Base-by-base conservation (phyloP, 208 protist genomes). In the Zelonia costaricensis region DNA sequence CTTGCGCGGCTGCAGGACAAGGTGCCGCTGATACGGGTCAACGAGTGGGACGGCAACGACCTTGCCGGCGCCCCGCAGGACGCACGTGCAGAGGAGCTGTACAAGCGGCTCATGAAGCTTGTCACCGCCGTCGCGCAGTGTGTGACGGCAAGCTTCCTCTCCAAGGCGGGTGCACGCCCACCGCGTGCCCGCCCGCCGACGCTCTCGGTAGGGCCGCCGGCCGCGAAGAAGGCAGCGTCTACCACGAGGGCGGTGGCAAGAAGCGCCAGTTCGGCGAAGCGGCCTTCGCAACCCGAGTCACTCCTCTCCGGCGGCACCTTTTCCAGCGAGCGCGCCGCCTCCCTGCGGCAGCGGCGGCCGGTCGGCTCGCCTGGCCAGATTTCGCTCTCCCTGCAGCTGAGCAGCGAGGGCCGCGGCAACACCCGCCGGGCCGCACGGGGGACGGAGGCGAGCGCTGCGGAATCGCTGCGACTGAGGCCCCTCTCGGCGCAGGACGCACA, bases 91-190 rank as follows among this genome's bases (percentile, higher is more conserved):
- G 68, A 74, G 46, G 58, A 77, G 55, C 67, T 82, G 38, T 88
- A 73, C 63, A 51, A 33, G n/a, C 63, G 68, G 4, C 46, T 93
- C 4, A 47, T 54, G 25, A 73, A 51, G 38, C 36, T 38, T 3
- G 33, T 92, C n/a, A 70, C 76, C 12, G 65, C 59, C 0, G 70
- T 95, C 36, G 59, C 80, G 46, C 89, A 95, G 74, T 58, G 57
- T 51, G 49, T 91, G 46, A 86, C 71, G 25, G 69, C 75, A 35
- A 81, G 66, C 57, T 85, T 92, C 59, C 62, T 95, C 13, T 45
- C 53, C 0, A 67, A 65, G 56, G 64, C 76, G 8, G 76, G 76
- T 15, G 66, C 72, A 10, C 18, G 42, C 4, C 74, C 46, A 16
- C 53, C 58, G 25, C 62, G 63, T n/a, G 16, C 23, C 36, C 64